These are phyloP conservation scores for Chalciporus piperatus DNA, from an alignment of 768 basidiomycete genomes.

Conservation along the genomic window DNA sequence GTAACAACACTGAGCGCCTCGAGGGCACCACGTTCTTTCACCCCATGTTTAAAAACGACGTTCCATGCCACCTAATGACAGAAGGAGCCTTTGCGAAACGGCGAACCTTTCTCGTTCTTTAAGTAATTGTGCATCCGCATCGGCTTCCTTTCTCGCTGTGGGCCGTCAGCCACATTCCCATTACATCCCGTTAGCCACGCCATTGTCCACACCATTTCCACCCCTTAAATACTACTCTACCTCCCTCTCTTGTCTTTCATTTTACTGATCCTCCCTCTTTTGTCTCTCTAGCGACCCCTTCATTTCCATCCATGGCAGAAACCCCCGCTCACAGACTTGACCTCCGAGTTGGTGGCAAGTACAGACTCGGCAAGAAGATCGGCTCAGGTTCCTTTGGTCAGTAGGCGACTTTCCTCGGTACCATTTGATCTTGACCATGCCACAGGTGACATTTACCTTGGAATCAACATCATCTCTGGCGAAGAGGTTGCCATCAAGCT, in stretches of 20 bases:
- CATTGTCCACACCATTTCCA: constrained; percentile 31
- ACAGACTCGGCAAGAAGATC: constrained; percentile 98
- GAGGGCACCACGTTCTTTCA: constrained; percentile 28
- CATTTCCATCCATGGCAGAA: constrained; percentile 63
- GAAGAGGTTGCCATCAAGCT: constrained; percentile 99
- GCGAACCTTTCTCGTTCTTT: not conserved
- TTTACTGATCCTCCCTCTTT: constrained; percentile 15
- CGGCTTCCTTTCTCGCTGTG: constrained; percentile 7
- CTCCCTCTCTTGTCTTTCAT: constrained; percentile 9
- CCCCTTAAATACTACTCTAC: constrained; percentile 23
- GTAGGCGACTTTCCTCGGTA: constrained; percentile 27
- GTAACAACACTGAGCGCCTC: constrained; percentile 21
- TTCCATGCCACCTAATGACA: not conserved
- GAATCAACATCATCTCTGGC: constrained; percentile 99
- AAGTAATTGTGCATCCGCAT: not conserved
- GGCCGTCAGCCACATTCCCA: constrained; percentile 38
- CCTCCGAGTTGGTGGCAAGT: constrained; percentile 90
- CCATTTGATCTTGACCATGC: constrained; percentile 8
- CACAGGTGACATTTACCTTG: constrained; percentile 96
- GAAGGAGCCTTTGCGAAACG: constrained; percentile 2
- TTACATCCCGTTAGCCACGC: constrained; percentile 29
- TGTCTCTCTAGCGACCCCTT: constrained; percentile 8
- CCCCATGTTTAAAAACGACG: constrained; percentile 3
- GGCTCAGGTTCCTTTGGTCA: constrained; percentile 96
- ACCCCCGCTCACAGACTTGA: constrained; percentile 69